A percentile compares a stretch with the other conserved stretches of the same genome.
Evolutionary conservation across 2,329 filamentous ascomycete species (phyloP).

Genomic region (Stemphylium beticola): DNA sequence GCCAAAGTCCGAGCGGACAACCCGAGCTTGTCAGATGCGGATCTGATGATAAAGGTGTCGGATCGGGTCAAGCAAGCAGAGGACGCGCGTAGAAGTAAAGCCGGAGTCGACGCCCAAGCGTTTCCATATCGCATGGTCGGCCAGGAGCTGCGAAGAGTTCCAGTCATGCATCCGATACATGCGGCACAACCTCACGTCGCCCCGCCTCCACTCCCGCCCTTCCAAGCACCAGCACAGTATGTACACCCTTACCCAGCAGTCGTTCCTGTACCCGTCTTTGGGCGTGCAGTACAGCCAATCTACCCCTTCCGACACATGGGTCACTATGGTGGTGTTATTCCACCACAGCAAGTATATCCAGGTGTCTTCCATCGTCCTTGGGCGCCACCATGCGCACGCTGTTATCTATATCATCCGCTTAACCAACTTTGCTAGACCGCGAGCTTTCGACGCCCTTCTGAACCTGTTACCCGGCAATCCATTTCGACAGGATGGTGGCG

Average conservation of each 20-base stretch:
- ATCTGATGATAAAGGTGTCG: slow-evolving; percentile 65
- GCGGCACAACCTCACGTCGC: background rate
- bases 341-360: slow-evolving; percentile 7
- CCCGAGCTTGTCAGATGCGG: slow-evolving; percentile 64
- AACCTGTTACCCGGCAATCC: slow-evolving; percentile 1
- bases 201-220: background rate
- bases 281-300: background rate
- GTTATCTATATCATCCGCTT: slow-evolving; percentile 14
- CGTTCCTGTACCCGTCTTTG: background rate
- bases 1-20: slow-evolving; percentile 64
- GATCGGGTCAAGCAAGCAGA: slow-evolving; percentile 54
- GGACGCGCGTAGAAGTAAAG: slow-evolving; percentile 27
- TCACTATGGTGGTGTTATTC: slow-evolving; percentile 1
- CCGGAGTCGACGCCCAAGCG: slow-evolving; percentile 14
- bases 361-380: background rate
- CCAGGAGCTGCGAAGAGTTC: slow-evolving; percentile 18
- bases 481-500: background rate
- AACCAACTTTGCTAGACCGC: slow-evolving; percentile 15
- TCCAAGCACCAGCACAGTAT: slow-evolving; percentile 16
- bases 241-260: slow-evolving; percentile 10
- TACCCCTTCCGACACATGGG: slow-evolving; percentile 1
- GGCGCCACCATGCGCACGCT: slow-evolving; percentile 9
- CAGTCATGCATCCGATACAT: background rate
- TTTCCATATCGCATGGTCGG: slow-evolving; percentile 35
- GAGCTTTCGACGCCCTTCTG: background rate